Conservation (phyloP, 441 rosid species). For the Gossypium lobatum region DNA sequence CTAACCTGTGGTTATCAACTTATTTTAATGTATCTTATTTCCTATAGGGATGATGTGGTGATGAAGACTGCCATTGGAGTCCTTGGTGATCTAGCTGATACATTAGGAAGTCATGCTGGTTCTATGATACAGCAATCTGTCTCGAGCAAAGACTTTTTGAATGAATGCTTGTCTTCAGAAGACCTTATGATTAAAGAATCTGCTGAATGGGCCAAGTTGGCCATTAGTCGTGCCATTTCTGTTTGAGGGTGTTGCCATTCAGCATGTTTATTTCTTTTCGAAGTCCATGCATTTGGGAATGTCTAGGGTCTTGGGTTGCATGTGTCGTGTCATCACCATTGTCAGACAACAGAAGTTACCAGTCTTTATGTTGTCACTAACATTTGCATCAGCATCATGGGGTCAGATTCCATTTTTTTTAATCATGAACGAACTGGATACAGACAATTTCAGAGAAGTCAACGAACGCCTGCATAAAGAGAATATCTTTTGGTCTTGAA, state of each 20-base stretch:
- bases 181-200: constrained; percentile 57
- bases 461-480: constrained; percentile 2
- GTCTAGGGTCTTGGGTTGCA: constrained; percentile 51
- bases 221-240: constrained; percentile 58
- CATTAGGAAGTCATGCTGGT: constrained; percentile 53
- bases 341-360: constrained; percentile 34
- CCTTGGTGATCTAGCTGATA: constrained; percentile 71
- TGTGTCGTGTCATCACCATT: constrained; percentile 37
- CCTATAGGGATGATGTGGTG: constrained; percentile 59
- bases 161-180: constrained; percentile 60
- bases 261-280: constrained; percentile 8
- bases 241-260: constrained; percentile 36
- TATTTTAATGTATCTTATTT: not conserved
- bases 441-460: constrained; percentile 40
- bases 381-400: constrained; percentile 23
- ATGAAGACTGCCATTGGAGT: constrained; percentile 70
- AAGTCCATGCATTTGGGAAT: constrained; percentile 64
- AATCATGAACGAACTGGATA: constrained; percentile 17
- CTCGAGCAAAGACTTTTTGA: constrained; percentile 67
- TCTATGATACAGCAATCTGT: constrained; percentile 62
- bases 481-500: constrained; percentile 1
- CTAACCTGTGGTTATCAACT: not conserved
- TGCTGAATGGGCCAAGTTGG: constrained; percentile 74
- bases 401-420: constrained; percentile 18
- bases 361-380: constrained; percentile 24